These are phyloP conservation scores for Pouteria campechiana DNA, from an alignment of 179 eudicot genomes.

Conservation along the genomic window DNA sequence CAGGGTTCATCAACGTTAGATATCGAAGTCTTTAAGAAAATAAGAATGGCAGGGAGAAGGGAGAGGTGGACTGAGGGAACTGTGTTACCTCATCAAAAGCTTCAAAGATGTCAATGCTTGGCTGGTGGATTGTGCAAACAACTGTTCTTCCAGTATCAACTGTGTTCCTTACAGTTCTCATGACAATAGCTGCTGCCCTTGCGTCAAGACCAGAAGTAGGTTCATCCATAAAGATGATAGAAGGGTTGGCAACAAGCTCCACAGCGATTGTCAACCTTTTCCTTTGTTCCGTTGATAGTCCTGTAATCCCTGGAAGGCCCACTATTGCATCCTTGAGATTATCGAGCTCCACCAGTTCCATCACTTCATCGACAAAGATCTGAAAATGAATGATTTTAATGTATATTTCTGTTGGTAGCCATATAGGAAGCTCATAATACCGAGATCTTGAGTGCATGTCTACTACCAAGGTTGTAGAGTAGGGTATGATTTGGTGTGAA, in stretches of 20 bases:
- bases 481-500: no score
- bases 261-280: constrained; percentile 91
- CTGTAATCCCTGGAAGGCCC: constrained; percentile 78
- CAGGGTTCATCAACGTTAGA: background rate
- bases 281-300: constrained; percentile 91
- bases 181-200: constrained; percentile 97
- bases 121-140: constrained; percentile 96
- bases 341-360: constrained; percentile 73
- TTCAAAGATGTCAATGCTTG: constrained; percentile 94
- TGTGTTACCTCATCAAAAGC: constrained; percentile 84
- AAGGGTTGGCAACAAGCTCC: constrained; percentile 92
- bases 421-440: no score
- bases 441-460: no score
- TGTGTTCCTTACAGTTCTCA: constrained; percentile 94
- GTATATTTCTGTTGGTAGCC: background rate
- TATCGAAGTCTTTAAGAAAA: background rate
- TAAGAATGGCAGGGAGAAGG: background rate
- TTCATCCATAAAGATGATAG: constrained; percentile 96
- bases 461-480: no score
- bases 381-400: constrained; percentile 4
- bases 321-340: constrained; percentile 69
- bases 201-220: constrained; percentile 98
- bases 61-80: no score
- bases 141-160: constrained; percentile 96
- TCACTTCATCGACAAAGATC: constrained; percentile 80